Percentiles rank a stretch among this genome's conserved stretches.
These are phyloP conservation scores for Neurospora tetraspora DNA, from an alignment of 495 filamentous ascomycete genomes.

Conservation along the genomic window DNA sequence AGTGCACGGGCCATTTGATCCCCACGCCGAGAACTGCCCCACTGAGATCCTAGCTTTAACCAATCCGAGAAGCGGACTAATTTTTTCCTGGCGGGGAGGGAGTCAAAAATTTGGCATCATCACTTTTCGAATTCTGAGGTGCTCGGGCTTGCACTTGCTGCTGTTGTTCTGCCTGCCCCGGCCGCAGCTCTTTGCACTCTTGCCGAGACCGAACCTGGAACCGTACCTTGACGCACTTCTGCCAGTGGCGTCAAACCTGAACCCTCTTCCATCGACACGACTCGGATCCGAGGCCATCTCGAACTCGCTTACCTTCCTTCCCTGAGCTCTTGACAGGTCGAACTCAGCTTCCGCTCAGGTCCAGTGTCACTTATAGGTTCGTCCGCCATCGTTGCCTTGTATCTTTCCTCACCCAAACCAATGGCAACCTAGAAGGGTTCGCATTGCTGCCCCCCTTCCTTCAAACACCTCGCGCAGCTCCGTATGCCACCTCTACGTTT, in stretches of 20 bases:
- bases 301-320: not conserved
- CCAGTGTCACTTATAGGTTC: not conserved
- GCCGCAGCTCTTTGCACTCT: not conserved
- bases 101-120: conserved; percentile 24
- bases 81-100: conserved; percentile 23
- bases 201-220: not conserved
- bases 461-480: not conserved
- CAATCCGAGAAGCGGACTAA: conserved; percentile 10
- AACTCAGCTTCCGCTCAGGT: not conserved
- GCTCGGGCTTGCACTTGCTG: not conserved
- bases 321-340: not conserved
- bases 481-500: not conserved
- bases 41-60: conserved; percentile 2
- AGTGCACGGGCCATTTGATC: not conserved
- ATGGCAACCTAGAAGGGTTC: not conserved
- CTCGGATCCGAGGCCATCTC: not conserved
- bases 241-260: conserved; percentile 7
- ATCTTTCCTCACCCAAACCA: not conserved
- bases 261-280: not conserved
- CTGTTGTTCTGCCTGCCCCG: not conserved
- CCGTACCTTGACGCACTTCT: not conserved
- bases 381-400: not conserved
- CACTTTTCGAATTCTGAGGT: not conserved
- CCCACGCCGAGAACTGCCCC: not conserved
- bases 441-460: not conserved